Conservation (phyloP, 1,139 yeast species). For the Hansenula lynferdii region DNA sequence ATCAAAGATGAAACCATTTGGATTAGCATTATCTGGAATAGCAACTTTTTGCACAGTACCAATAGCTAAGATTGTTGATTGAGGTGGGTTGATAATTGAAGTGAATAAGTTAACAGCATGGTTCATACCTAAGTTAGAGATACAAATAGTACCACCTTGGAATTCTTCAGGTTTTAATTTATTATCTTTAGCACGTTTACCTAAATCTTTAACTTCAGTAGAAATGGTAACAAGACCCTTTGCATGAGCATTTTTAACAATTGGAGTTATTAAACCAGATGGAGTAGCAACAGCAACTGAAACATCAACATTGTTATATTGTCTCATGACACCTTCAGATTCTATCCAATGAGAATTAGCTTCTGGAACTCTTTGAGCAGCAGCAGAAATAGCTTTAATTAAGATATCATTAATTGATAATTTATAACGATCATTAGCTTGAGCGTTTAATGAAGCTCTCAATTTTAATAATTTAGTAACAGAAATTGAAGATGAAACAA, state of each 20-base stretch:
- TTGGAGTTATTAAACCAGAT: conserved; percentile 95
- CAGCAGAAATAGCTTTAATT: conserved; percentile 90
- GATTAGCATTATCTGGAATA: conserved; percentile 86
- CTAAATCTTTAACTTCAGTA: conserved; percentile 81
- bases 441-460: conserved; percentile 82
- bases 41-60: conserved; percentile 94
- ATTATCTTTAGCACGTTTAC: conserved; percentile 93
- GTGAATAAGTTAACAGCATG: conserved; percentile 88
- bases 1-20: conserved; percentile 88
- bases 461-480: conserved; percentile 89
- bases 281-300: conserved; percentile 99
- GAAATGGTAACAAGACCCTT: conserved; percentile 86
- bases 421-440: conserved; percentile 84
- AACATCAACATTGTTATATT: conserved; percentile 87
- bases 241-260: conserved; percentile 79
- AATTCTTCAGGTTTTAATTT: conserved; percentile 93
- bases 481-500: conserved; percentile 80
- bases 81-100: conserved; percentile 97
- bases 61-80: conserved; percentile 87
- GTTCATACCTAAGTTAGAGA: conserved; percentile 99
- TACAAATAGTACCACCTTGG: conserved; percentile 99
- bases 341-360: conserved; percentile 95
- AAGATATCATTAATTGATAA: conserved; percentile 92
- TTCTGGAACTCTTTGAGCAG: conserved; percentile 87
- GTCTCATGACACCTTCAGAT: conserved; percentile 84